Percentiles rank a stretch among this genome's conserved stretches.
Evolutionary conservation across 495 filamentous ascomycete species (phyloP).

Genomic region (Aspergillus sclerotiicarbonarius): DNA sequence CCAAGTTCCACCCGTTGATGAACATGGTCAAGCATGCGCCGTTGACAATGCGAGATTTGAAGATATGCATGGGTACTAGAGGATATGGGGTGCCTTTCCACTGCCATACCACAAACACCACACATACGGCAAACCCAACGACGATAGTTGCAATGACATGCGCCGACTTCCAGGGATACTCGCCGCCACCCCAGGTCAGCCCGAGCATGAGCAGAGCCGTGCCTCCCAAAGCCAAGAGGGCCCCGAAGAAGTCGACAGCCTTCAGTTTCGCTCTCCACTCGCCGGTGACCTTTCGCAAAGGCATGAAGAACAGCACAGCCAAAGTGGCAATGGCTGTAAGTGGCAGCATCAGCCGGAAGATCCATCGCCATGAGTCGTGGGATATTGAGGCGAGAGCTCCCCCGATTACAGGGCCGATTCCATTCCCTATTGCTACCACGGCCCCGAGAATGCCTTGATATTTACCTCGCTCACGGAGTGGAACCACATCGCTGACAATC

Average conservation of each 20-base stretch:
- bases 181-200: conserved; percentile 53
- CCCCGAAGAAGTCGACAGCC: conserved; percentile 49
- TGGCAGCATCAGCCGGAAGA: conserved; percentile 52
- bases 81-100: conserved; percentile 38
- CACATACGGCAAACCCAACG: conserved; percentile 40
- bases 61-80: conserved; percentile 47
- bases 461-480: conserved; percentile 54
- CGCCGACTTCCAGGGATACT: conserved; percentile 48
- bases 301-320: conserved; percentile 52
- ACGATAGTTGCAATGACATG: conserved; percentile 49
- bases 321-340: conserved; percentile 45
- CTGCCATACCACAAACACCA: conserved; percentile 51
- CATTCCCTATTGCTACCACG: conserved; percentile 53
- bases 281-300: conserved; percentile 46
- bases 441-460: conserved; percentile 59
- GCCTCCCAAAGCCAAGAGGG: conserved; percentile 37
- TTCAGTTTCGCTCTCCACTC: conserved; percentile 50
- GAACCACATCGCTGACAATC: conserved; percentile 56
- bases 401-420: conserved; percentile 55
- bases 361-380: conserved; percentile 53
- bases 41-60: conserved; percentile 48
- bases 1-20: conserved; percentile 55
- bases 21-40: conserved; percentile 55
- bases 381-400: conserved; percentile 45
- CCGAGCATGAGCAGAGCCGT: conserved; percentile 46